Percentiles rank a stretch among this genome's conserved stretches.
These are phyloP conservation scores for Cladosporium sp. DNA, from an alignment of 2,329 filamentous ascomycete genomes.

Conservation along the genomic window DNA sequence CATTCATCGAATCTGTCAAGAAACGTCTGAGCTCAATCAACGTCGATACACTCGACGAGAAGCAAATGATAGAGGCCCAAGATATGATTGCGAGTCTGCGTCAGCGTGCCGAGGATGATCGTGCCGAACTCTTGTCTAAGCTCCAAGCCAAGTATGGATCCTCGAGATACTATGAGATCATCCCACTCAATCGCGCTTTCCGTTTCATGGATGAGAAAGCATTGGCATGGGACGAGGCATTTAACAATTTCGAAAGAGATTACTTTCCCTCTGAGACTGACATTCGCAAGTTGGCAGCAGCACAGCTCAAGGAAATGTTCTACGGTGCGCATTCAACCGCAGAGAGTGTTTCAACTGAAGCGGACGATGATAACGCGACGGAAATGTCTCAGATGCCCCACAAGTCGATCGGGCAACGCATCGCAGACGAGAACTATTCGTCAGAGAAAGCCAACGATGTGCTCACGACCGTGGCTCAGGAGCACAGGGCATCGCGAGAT, in stretches of 20 bases:
- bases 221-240: slow-evolving; percentile 86
- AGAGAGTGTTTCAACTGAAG: slow-evolving; percentile 28
- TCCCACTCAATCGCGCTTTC: slow-evolving; percentile 84
- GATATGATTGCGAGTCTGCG: slow-evolving; percentile 73
- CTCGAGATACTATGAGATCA: slow-evolving; percentile 94
- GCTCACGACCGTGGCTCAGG: slow-evolving; percentile 61
- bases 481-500: slow-evolving; percentile 42
- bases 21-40: slow-evolving; percentile 81
- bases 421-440: slow-evolving; percentile 43
- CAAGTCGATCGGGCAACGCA: slow-evolving; percentile 36
- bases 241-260: slow-evolving; percentile 84
- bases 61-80: slow-evolving; percentile 78
- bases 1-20: slow-evolving; percentile 85
- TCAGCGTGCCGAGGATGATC: slow-evolving; percentile 79
- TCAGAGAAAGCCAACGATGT: slow-evolving; percentile 62
- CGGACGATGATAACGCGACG: slow-evolving; percentile 59
- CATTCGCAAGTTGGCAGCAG: slow-evolving; percentile 82
- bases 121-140: slow-evolving; percentile 66
- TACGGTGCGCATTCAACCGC: slow-evolving; percentile 70
- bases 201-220: slow-evolving; percentile 90
- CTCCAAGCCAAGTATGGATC: slow-evolving; percentile 88
- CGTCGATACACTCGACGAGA: slow-evolving; percentile 82
- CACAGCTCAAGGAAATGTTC: slow-evolving; percentile 93
- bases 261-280: slow-evolving; percentile 95
- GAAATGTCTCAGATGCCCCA: slow-evolving; percentile 38